Conservation (phyloP, 352 stramenopile genomes). For the Hyaloperonospora brassicae region DNA sequence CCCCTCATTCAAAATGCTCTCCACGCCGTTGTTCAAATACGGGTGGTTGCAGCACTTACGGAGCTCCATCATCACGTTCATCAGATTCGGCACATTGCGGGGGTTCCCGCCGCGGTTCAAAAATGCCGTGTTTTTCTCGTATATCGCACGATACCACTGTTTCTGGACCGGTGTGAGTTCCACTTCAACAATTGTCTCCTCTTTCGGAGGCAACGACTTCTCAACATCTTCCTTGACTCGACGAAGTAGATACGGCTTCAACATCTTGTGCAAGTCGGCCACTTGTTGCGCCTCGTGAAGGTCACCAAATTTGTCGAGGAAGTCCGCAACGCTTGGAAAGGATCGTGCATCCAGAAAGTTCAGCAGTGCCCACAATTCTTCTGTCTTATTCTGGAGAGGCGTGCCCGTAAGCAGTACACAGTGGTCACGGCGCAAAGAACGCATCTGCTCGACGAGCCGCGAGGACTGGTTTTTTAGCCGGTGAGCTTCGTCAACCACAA, state of each 20-base stretch:
- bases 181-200: constrained; percentile 88
- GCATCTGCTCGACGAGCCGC: constrained; percentile 80
- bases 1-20: constrained; percentile 81
- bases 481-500: constrained; percentile 87
- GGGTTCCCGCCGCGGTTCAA: constrained; percentile 73
- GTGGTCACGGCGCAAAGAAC: constrained; percentile 68
- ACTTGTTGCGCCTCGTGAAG: constrained; percentile 84
- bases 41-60: constrained; percentile 89
- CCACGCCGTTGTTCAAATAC: constrained; percentile 90
- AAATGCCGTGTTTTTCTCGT: constrained; percentile 94
- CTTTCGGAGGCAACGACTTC: constrained; percentile 81
- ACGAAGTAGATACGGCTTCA: constrained; percentile 85
- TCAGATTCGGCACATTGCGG: constrained; percentile 83
- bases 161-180: constrained; percentile 87
- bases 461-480: constrained; percentile 84
- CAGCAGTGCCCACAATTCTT: constrained; percentile 99
- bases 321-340: constrained; percentile 90
- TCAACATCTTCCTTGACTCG: constrained; percentile 88
- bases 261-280: constrained; percentile 83
- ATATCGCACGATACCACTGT: constrained; percentile 88
- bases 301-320: constrained; percentile 90
- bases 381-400: constrained; percentile 95
- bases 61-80: constrained; percentile 91
- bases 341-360: constrained; percentile 95
- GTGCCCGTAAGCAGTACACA: constrained; percentile 84